Percentiles rank a stretch among this genome's conserved stretches.
These are phyloP conservation scores for Rhexocercosporidium sp. DNA, from an alignment of 2,329 filamentous ascomycete species.

Conservation along the genomic window DNA sequence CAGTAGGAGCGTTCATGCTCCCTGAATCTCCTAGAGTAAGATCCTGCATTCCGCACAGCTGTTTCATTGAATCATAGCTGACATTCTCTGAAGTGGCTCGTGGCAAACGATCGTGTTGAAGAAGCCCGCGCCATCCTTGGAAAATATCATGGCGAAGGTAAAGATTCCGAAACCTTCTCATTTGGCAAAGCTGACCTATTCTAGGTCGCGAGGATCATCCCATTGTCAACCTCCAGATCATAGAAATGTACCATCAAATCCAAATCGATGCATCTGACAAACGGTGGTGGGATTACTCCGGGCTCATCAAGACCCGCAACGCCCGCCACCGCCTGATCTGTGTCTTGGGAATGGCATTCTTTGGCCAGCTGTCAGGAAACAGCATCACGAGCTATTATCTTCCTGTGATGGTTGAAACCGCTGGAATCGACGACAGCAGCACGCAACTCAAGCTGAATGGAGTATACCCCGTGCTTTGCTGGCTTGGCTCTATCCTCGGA, in stretches of 20 bases:
- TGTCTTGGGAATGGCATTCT: conserved; percentile 41
- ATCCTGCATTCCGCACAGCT: neutral
- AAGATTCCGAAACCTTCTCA: neutral
- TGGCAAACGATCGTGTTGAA: conserved; percentile 59
- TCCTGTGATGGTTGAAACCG: conserved; percentile 32
- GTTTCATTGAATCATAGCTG: too few relatives aligned
- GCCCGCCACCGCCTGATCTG: conserved; percentile 39
- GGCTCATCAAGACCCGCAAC: conserved; percentile 36
- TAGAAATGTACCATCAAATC: conserved; percentile 39
- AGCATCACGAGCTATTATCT: conserved; percentile 31
- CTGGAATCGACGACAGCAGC: conserved; percentile 41
- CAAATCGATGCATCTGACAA: conserved; percentile 39
- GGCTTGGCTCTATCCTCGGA: conserved; percentile 30
- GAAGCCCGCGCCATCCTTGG: conserved; percentile 60
- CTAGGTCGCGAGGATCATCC: conserved; percentile 30
- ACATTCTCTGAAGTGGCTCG: conserved; percentile 50
- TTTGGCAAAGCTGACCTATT: neutral
- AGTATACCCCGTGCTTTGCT: conserved; percentile 34
- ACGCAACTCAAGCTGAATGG: conserved; percentile 38
- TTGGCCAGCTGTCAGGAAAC: conserved; percentile 45
- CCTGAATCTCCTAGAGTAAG: conserved; percentile 57
- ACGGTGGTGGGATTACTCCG: conserved; percentile 42
- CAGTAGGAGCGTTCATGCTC: conserved; percentile 50
- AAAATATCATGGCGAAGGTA: conserved; percentile 59
- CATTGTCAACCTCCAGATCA: conserved; percentile 39